Conservation (phyloP, 495 filamentous ascomycete species). For the Cryomyces antarcticus region DNA sequence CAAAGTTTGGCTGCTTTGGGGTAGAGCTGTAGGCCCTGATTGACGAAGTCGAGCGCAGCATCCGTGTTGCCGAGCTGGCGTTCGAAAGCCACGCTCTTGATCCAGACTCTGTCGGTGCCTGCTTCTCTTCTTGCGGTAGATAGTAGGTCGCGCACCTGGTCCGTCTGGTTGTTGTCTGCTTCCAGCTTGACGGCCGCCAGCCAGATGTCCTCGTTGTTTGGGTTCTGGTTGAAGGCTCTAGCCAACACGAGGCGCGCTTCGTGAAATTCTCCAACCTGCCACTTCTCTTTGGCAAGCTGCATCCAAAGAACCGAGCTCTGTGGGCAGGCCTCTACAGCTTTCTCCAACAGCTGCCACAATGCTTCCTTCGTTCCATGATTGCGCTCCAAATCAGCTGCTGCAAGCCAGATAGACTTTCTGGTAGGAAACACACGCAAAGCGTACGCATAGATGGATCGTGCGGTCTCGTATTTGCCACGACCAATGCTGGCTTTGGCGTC, state of each 20-base stretch:
- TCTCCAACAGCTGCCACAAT: slow-evolving; percentile 68
- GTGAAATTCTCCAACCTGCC: slow-evolving; percentile 66
- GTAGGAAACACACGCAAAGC: slow-evolving; percentile 71
- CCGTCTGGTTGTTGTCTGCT: slow-evolving; percentile 60
- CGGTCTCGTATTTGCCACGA: slow-evolving; percentile 68
- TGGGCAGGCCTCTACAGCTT: slow-evolving; percentile 82
- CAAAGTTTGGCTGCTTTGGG: slow-evolving; percentile 75
- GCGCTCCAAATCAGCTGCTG: slow-evolving; percentile 77
- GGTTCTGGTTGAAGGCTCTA: slow-evolving; percentile 77
- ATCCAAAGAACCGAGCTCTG: slow-evolving; percentile 86
- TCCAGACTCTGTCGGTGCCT: slow-evolving; percentile 88
- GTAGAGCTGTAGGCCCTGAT: slow-evolving; percentile 72
- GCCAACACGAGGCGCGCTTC: slow-evolving; percentile 68
- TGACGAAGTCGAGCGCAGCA: slow-evolving; percentile 66
- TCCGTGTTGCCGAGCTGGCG: slow-evolving; percentile 60
- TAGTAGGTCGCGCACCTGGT: slow-evolving; percentile 63
- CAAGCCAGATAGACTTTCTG: slow-evolving; percentile 66
- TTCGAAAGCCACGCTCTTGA: slow-evolving; percentile 84
- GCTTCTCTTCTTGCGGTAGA: slow-evolving; percentile 64
- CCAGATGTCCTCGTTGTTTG: slow-evolving; percentile 94
- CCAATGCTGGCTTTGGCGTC: slow-evolving; percentile 65
- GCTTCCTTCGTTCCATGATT: slow-evolving; percentile 74
- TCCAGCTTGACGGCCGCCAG: slow-evolving; percentile 88
- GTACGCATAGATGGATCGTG: slow-evolving; percentile 82
- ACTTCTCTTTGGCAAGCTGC: slow-evolving; percentile 85